Percentiles rank a stretch among this genome's conserved stretches.
These are phyloP conservation scores for Astragalus glycyphyllos DNA, from an alignment of 306 rosid genomes.

Conservation along the genomic window DNA sequence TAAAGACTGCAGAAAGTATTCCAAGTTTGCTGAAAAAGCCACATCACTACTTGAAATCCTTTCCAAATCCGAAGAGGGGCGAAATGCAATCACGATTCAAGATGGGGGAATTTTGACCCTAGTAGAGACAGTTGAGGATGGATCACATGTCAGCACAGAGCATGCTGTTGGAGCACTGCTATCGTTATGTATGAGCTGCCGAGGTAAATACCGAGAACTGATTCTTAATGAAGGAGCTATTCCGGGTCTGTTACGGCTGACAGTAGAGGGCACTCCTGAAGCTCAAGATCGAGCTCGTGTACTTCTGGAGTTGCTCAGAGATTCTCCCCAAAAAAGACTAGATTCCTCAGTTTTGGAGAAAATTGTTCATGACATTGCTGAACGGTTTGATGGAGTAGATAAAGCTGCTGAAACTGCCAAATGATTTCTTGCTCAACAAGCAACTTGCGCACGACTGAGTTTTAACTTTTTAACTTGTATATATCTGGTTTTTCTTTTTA, in stretches of 20 bases:
- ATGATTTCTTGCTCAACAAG: slow-evolving; percentile 46
- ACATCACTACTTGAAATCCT: slow-evolving; percentile 78
- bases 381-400: slow-evolving; percentile 74
- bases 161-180: slow-evolving; percentile 84
- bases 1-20: slow-evolving; percentile 82
- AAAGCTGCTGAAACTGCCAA: slow-evolving; percentile 87
- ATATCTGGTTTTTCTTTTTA: slow-evolving; percentile 36
- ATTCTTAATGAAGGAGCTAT: slow-evolving; percentile 90
- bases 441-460: slow-evolving; percentile 41
- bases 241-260: slow-evolving; percentile 82
- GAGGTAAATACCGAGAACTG: slow-evolving; percentile 80
- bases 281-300: slow-evolving; percentile 73
- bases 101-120: slow-evolving; percentile 78
- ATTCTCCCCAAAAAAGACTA: slow-evolving; percentile 70
- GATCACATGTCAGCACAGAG: slow-evolving; percentile 80
- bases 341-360: slow-evolving; percentile 71
- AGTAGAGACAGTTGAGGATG: slow-evolving; percentile 90
- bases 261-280: slow-evolving; percentile 81
- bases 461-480: slow-evolving; percentile 55
- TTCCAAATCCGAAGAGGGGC: slow-evolving; percentile 74
- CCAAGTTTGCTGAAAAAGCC: slow-evolving; percentile 89
- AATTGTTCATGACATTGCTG: slow-evolving; percentile 78
- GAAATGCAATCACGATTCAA: slow-evolving; percentile 60
- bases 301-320: slow-evolving; percentile 84
- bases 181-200: slow-evolving; percentile 68